A percentile compares a stretch with the other conserved stretches of the same genome.
phyloP scores from a whole-genome alignment of 148 eudicot species.

The Selenicereus undatus region DNA sequence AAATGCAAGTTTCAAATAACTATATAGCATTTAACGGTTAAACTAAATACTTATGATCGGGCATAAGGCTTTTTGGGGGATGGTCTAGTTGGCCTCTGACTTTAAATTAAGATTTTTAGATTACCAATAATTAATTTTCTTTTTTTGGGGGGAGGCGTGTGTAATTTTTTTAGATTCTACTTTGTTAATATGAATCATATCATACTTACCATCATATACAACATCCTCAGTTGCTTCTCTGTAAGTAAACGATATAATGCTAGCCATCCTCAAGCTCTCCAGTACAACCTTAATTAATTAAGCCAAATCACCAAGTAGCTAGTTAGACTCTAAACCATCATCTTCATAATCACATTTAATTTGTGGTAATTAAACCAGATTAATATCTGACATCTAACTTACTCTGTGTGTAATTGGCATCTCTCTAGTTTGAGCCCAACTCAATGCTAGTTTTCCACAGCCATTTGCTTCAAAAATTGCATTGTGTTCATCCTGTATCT shows the following conservation, averaged over 20 bases:
- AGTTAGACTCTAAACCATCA: neutral
- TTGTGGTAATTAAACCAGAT: too few relatives aligned
- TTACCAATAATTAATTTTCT: too few relatives aligned
- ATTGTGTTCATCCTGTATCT: constrained; percentile 72
- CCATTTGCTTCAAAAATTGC: constrained; percentile 48
- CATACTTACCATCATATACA: constrained; percentile 60
- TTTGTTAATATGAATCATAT: neutral
- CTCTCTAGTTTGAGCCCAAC: constrained; percentile 73
- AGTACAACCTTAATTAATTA: constrained; percentile 54
- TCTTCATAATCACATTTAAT: too few relatives aligned
- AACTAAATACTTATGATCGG: too few relatives aligned
- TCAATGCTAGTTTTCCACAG: constrained; percentile 43
- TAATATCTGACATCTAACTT: constrained; percentile 2
- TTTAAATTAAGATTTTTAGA: too few relatives aligned
- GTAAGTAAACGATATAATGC: constrained; percentile 80
- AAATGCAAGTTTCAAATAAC: too few relatives aligned
- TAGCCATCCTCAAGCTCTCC: constrained; percentile 88
- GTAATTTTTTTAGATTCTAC: too few relatives aligned
- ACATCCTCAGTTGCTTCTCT: constrained; percentile 86
- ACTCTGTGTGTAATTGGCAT: constrained; percentile 74
- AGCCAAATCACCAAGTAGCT: neutral
- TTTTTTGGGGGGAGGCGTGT: too few relatives aligned
- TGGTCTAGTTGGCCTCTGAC: too few relatives aligned
- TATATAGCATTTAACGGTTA: too few relatives aligned
- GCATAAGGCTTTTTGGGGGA: too few relatives aligned